These are phyloP conservation scores for Metschnikowia drakensbergensis DNA, from an alignment of 805 yeast genomes.

Conservation along the genomic window DNA sequence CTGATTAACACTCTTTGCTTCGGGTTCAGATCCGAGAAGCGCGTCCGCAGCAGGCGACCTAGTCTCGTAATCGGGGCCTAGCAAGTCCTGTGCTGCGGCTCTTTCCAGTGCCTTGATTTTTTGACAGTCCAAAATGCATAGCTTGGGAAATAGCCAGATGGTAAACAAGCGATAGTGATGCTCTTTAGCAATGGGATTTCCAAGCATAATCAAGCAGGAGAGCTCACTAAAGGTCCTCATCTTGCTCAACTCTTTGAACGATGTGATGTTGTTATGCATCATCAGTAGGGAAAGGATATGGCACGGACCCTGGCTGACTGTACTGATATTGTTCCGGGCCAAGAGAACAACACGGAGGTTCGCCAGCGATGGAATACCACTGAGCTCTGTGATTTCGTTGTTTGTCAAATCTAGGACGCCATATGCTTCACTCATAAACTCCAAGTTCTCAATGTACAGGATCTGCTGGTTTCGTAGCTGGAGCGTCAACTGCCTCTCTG, in stretches of 20 bases:
- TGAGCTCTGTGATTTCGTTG: conserved; percentile 60
- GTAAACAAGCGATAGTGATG: conserved; percentile 57
- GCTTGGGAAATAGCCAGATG: conserved; percentile 58
- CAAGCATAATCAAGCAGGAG: conserved; percentile 45
- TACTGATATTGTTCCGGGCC: conserved; percentile 57
- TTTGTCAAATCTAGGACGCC: conserved; percentile 70
- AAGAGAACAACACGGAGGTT: conserved; percentile 52
- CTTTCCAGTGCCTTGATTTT: conserved; percentile 58
- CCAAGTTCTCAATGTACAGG: conserved; percentile 35
- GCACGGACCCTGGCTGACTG: conserved; percentile 27
- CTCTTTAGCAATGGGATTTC: conserved; percentile 52
- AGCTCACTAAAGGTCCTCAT: conserved; percentile 8
- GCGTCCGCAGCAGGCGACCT: conserved; percentile 31
- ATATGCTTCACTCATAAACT: conserved; percentile 28
- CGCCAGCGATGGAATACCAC: conserved; percentile 42
- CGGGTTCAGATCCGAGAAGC: conserved; percentile 13
- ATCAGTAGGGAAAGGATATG: conserved; percentile 47
- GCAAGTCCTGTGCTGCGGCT: conserved; percentile 38
- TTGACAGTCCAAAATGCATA: conserved; percentile 65
- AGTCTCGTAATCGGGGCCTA: conserved; percentile 24
- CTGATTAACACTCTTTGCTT: neutral
- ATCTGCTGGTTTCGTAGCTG: conserved; percentile 33
- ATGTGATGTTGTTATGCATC: conserved; percentile 46
- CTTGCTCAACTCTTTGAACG: conserved; percentile 37
- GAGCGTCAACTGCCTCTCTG: conserved; percentile 33